phyloP scores from a whole-genome alignment of 306 rosid genomes.

The Canavalia ensiformis region DNA sequence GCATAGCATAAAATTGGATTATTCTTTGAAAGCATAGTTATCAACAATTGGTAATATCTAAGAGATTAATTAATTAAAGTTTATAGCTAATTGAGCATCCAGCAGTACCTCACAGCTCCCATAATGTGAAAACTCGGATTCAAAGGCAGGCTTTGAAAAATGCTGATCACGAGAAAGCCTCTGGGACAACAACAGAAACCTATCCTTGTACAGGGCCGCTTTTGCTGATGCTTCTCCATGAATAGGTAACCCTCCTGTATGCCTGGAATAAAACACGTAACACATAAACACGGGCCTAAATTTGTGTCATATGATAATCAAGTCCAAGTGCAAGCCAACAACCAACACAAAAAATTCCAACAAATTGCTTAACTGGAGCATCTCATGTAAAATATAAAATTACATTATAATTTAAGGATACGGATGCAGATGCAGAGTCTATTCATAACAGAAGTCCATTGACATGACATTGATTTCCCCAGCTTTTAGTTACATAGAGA shows the following conservation, averaged over 20 bases:
- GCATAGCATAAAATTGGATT: constrained; percentile 5
- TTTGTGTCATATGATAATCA: constrained; percentile 3
- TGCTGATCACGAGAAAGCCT: constrained; percentile 88
- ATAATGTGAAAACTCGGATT: constrained; percentile 67
- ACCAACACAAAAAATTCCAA: constrained; percentile 20
- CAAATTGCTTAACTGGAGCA: constrained; percentile 9
- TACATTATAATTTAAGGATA: constrained; percentile 16
- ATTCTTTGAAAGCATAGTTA: constrained; percentile 2
- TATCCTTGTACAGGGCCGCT: constrained; percentile 74
- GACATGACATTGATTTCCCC: neutral
- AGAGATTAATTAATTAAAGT: neutral
- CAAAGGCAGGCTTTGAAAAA: constrained; percentile 86
- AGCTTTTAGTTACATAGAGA: constrained; percentile 25
- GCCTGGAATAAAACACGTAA: constrained; percentile 55
- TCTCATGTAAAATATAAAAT: constrained; percentile 18
- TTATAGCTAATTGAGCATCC: neutral
- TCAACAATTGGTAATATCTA: constrained; percentile 17
- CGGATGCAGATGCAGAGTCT: neutral
- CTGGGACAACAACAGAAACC: constrained; percentile 78
- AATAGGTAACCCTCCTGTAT: constrained; percentile 64
- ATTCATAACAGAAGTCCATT: neutral
- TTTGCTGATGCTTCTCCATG: constrained; percentile 89
- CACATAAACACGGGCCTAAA: constrained; percentile 25
- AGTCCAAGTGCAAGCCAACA: constrained; percentile 18
- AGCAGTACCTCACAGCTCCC: constrained; percentile 86